Base-by-base conservation (phyloP, 225 moss, liverwort and hornwort genomes). In the Asterella californica region DNA sequence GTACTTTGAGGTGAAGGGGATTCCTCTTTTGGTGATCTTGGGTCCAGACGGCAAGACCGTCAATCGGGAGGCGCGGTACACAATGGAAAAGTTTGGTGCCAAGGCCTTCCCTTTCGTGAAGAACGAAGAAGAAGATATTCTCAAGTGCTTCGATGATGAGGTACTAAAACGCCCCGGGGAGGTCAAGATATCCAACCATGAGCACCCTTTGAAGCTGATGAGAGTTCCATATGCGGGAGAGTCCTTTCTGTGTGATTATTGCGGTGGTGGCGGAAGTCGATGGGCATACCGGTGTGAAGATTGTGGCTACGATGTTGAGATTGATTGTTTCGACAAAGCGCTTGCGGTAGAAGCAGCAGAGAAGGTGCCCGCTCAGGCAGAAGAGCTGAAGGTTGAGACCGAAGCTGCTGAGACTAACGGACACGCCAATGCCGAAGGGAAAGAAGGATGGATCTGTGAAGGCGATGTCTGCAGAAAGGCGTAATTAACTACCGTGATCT, bases 221-320 rank as follows among this genome's bases (percentile, higher is more conserved):
- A 72, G 49, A 38, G 62, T 59, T 29, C 81, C 81, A 4, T 81
- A 81, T 27, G 38, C 8, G 29, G 25, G 12, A 2, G 81, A 49
- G 63, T 48, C 60, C 18, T 81, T 38, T 62, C 0, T 0, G 1
- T 81, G 81, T 66, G 81, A 81, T 49, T 27, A 75, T 52, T 81
- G 81, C 50, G 25, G 11, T 12, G 46, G 0, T 0, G 2, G 0
- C 12, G 81, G 27, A 63, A 46, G 0, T 38, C 72, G 81, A 27
- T 81, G 81, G 81, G 81, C 74, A 21, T 81, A 81, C 74, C 81
- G 81, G 24, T 81, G 81, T 81, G 81, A 60, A 9, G 74, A 75
- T 17, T 81, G 81, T 74, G 61, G 81, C 17, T 81, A 45, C 73
- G 81, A 81, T 29, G 81, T 81, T 5, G 73, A 81, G 21, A 18